Evolutionary conservation across 1,284 basidiomycete genomes (phyloP).

Genomic region (Pseudozyma thailandica): DNA sequence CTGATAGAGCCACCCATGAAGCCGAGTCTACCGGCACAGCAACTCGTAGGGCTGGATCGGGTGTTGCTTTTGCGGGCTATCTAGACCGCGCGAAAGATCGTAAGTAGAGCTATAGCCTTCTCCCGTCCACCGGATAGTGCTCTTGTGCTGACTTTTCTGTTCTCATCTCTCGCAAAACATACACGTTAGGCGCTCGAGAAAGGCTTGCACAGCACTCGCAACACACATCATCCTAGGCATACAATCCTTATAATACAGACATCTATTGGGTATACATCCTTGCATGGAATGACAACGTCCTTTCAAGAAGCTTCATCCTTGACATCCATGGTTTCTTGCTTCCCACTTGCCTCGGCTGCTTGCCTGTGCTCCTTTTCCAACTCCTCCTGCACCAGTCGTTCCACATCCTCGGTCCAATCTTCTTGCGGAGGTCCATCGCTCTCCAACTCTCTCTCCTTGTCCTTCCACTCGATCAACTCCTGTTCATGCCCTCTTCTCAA

Average conservation of each 20-base stretch:
- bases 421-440: slow-evolving; percentile 26
- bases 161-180: neutral
- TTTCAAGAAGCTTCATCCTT: slow-evolving; percentile 4
- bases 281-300: neutral
- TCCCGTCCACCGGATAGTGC: no score
- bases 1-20: neutral
- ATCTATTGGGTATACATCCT: slow-evolving; percentile 3
- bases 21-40: neutral
- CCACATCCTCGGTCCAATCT: slow-evolving; percentile 43
- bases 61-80: slow-evolving; percentile 27
- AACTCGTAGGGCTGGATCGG: neutral
- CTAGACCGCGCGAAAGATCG: slow-evolving; percentile 27
- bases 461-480: slow-evolving; percentile 30
- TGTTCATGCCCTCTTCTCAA: slow-evolving; percentile 40
- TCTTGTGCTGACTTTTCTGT: no score
- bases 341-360: neutral
- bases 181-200: slow-evolving; percentile 16
- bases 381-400: slow-evolving; percentile 39
- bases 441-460: slow-evolving; percentile 27
- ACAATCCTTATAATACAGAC: neutral
- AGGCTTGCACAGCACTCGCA: slow-evolving; percentile 23
- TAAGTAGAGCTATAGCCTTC: no score
- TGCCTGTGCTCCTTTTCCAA: slow-evolving; percentile 18
- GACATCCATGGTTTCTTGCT: neutral
- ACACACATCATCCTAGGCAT: neutral